Evolutionary conservation across 75 land plant genomes (phyloP), one percentile per base, ranked within the genome.

Genomic region (Sequoia sempervirens): DNA sequence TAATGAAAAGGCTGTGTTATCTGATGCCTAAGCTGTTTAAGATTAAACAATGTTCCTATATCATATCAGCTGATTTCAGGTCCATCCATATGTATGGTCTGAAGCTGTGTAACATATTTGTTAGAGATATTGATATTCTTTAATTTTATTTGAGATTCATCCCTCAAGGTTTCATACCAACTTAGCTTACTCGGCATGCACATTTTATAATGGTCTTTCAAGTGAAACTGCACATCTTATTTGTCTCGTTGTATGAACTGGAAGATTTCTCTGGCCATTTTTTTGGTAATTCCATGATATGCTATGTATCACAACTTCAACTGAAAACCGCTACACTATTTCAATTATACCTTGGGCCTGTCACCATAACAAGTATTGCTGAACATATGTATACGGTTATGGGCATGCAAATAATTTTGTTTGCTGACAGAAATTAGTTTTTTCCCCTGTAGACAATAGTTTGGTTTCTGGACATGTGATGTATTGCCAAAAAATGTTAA

Each of bases 41-140:
- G 46, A 40, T 40, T n/a, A 40, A 75, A 75, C 26, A 20, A 20
- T 40, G 41, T 75, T 75, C 4, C 45, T 18, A 12, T 69, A 69
- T 69, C 73, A 41, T 38, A 41, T 76, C 40, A 15, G 80, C 11
- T 43, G 12, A 43, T 76, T 76, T 76, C 80, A 76, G 80, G 28
- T 40, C 47, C 45, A 74, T 76, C 47, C 40, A 43, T 76, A 43
- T n/a, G 23, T 41, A 76, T 76, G 45, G 80, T 43, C 80, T 76
- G 80, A 76, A 76, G 23, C 45, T 43, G 80, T 76, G 80, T 76
- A 76, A 76, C 80, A 76, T 43, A 76, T 43, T 23, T 76, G 80
- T 43, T 43, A 10, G 26, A 76, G 47, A 43, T 76, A 76, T 76
- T 41, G 26, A 26, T 76, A 76, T 76, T 76, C 80, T 76, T 76